phyloP scores from a whole-genome alignment of 176 grass and related monocot genomes.

The Eleusine indica region DNA sequence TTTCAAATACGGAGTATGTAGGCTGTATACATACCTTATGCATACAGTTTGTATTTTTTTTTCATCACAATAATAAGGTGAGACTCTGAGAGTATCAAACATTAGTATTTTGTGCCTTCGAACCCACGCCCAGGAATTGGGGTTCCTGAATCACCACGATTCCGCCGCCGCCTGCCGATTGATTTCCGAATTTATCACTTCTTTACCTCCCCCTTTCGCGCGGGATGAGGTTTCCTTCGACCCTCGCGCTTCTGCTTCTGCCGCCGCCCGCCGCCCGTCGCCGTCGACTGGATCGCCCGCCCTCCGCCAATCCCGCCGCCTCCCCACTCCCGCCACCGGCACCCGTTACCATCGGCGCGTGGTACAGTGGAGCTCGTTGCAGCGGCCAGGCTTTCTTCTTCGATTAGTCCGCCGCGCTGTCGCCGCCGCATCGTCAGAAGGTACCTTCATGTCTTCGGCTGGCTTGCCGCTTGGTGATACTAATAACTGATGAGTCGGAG shows the following conservation, averaged over 20 bases:
- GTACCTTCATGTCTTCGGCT: background rate
- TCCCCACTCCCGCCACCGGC: background rate
- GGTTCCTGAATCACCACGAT: background rate
- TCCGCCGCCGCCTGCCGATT: background rate
- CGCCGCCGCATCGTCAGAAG: background rate
- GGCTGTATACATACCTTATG: background rate
- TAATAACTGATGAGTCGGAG: too few species aligned
- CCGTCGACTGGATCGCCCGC: background rate
- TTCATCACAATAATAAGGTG: too few species aligned
- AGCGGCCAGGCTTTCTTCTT: background rate
- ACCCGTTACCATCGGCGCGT: background rate
- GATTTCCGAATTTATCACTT: background rate
- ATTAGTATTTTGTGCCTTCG: background rate
- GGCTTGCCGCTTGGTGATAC: background rate
- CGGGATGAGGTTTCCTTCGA: background rate
- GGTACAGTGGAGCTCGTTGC: background rate
- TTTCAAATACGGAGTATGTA: background rate
- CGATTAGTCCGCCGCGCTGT: background rate
- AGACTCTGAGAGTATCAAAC: too few species aligned
- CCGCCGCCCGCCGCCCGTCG: background rate
- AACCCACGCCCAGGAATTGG: background rate
- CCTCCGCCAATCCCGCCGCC: background rate
- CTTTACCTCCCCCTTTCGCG: background rate
- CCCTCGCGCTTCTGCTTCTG: background rate
- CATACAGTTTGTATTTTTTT: background rate